Evolutionary conservation across 2,329 filamentous ascomycete species (phyloP).

Genomic region (Diaporthe capsici): DNA sequence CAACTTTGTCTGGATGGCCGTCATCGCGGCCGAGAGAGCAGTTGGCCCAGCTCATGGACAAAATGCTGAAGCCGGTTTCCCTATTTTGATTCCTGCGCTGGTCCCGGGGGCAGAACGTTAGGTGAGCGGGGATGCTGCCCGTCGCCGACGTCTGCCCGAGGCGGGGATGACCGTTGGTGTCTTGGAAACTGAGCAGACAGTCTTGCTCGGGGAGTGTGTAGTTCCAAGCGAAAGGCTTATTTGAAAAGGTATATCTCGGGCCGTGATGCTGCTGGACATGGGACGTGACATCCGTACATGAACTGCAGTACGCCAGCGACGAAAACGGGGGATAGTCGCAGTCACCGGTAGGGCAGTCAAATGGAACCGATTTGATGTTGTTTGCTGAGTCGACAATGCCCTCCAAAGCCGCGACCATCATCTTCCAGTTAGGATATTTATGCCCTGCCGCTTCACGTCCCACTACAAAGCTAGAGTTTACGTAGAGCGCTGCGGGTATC

Average conservation of each 20-base stretch:
- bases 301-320: not conserved
- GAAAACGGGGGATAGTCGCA: not conserved
- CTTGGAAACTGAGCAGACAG: not conserved
- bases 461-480: not conserved
- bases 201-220: not conserved
- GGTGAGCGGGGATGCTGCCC: rapidly evolving
- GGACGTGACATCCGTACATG: not conserved
- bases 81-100: rapidly evolving
- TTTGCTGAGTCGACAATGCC: not conserved
- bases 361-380: not conserved
- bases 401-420: not conserved
- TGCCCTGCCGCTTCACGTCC: too few species aligned
- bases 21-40: not conserved
- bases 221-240: not conserved
- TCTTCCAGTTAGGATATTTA: not conserved
- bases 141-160: too few species aligned
- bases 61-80: not conserved
- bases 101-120: not conserved
- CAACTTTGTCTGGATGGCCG: rapidly evolving
- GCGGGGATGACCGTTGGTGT: too few species aligned
- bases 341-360: not conserved
- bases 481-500: not conserved
- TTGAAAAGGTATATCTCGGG: not conserved
- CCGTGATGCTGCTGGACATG: not conserved
- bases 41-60: not conserved